Percentiles rank a stretch among this genome's conserved stretches.
phyloP scores from a whole-genome alignment of 23 red algal species.

The Porphyridium purpureum region DNA sequence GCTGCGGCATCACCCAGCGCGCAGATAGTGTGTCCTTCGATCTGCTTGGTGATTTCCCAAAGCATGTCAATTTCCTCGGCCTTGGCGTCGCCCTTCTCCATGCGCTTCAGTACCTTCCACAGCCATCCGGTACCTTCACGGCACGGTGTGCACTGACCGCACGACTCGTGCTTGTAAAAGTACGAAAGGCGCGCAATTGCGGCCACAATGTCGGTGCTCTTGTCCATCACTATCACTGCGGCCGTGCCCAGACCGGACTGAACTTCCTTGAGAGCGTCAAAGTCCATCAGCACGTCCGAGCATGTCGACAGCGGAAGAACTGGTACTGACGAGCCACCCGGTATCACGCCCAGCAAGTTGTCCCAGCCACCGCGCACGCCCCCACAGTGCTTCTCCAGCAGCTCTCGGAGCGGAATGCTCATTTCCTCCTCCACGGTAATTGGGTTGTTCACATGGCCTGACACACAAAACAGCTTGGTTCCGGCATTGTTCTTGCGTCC shows the following conservation, averaged over 20 bases:
- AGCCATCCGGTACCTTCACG: constrained; percentile 97
- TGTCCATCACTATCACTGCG: constrained; percentile 98
- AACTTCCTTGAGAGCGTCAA: constrained; percentile 94
- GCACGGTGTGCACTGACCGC: constrained; percentile 98
- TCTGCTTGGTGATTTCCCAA: constrained; percentile 86
- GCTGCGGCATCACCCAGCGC: constrained; percentile 94
- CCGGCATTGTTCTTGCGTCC: constrained; percentile 88
- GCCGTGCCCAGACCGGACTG: constrained; percentile 83
- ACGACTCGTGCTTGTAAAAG: constrained; percentile 99
- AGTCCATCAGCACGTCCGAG: constrained; percentile 98
- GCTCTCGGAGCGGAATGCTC: constrained; percentile 76
- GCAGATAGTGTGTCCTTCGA: constrained; percentile 97
- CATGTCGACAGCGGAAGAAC: constrained; percentile 64
- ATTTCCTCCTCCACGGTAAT: constrained; percentile 94
- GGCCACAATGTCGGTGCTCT: constrained; percentile 82
- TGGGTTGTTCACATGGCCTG: constrained; percentile 94
- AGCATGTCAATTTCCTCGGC: constrained; percentile 97
- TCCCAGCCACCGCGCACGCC: constrained; percentile 97
- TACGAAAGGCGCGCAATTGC: constrained; percentile 84
- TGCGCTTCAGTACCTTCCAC: constrained; percentile 72
- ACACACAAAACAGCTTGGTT: constrained; percentile 95
- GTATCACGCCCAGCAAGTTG: constrained; percentile 95
- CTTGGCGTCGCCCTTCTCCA: constrained; percentile 78
- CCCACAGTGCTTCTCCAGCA: constrained; percentile 87
- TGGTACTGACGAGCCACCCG: constrained; percentile 82